phyloP scores from a whole-genome alignment of 371 early-diverging fungal species.

The Syncephalis fuscata region DNA sequence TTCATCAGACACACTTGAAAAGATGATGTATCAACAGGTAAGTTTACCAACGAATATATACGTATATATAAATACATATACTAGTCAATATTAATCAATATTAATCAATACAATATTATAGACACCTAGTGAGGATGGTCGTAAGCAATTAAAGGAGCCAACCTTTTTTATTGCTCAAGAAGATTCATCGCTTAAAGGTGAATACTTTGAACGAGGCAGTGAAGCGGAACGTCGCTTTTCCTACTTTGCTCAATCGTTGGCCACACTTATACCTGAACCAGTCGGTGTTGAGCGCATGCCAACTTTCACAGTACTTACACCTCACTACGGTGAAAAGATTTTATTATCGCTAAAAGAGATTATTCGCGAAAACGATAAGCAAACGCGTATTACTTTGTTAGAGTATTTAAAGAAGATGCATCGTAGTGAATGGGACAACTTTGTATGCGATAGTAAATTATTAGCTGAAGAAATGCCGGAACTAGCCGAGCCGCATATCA shows the following conservation, averaged over 20 bases:
- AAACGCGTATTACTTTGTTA: conserved; percentile 62
- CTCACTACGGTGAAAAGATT: conserved; percentile 82
- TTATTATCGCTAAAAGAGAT: conserved; percentile 67
- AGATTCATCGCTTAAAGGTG: conserved; percentile 55
- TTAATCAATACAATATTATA: conserved; percentile 1
- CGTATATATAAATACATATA: no score
- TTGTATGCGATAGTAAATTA: conserved; percentile 75
- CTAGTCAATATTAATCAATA: no score
- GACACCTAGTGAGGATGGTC: conserved; percentile 34
- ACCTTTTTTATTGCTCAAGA: conserved; percentile 73
- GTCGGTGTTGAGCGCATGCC: conserved; percentile 75
- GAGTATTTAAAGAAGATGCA: conserved; percentile 79
- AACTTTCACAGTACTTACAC: conserved; percentile 72
- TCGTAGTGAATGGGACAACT: conserved; percentile 79
- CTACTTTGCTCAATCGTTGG: conserved; percentile 79
- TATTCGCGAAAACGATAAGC: conserved; percentile 66
- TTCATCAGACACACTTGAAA: conserved; percentile 59
- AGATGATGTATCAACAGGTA: conserved; percentile 56
- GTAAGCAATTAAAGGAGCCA: conserved; percentile 55
- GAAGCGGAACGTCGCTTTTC: conserved; percentile 77
- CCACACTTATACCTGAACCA: conserved; percentile 71
- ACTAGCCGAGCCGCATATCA: conserved; percentile 1
- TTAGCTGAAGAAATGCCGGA: conserved; percentile 37
- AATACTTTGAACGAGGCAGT: conserved; percentile 59
- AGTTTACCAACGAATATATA: no score